phyloP scores from a whole-genome alignment of 176 grass and related monocot genomes.

The Calamus simplicifolius region DNA sequence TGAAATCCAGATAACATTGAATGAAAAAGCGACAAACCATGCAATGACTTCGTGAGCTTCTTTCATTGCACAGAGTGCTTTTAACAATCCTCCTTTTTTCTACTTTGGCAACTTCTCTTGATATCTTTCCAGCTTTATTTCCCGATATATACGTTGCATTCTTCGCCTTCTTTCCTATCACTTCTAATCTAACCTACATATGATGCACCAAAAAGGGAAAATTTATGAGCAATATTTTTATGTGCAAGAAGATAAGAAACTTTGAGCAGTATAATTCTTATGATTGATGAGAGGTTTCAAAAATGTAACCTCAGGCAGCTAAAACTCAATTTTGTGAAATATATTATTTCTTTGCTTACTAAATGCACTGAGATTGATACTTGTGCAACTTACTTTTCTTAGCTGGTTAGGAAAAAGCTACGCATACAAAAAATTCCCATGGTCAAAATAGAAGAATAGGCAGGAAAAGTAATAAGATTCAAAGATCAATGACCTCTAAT shows the following conservation, averaged over 20 bases:
- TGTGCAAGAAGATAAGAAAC: neutral
- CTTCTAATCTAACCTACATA: conserved; percentile 55
- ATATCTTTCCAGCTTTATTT: conserved; percentile 79
- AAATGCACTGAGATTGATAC: too few relatives aligned
- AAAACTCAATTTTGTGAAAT: too few relatives aligned
- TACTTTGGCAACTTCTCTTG: conserved; percentile 77
- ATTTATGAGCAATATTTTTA: conserved; percentile 5
- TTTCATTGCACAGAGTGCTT: conserved; percentile 85
- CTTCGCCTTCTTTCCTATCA: conserved; percentile 89
- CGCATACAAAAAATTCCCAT: too few relatives aligned
- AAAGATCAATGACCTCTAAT: too few relatives aligned
- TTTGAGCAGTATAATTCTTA: neutral
- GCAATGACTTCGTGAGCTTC: conserved; percentile 85
- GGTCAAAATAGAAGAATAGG: too few relatives aligned
- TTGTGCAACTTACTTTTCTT: too few relatives aligned
- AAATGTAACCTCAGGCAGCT: too few relatives aligned
- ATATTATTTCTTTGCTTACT: too few relatives aligned
- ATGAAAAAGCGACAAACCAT: conserved; percentile 39
- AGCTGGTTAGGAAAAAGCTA: too few relatives aligned
- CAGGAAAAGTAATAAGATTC: too few relatives aligned
- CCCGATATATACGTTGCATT: conserved; percentile 78
- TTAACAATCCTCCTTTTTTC: conserved; percentile 75
- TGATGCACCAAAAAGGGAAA: conserved; percentile 6
- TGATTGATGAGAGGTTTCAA: too few relatives aligned
- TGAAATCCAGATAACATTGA: too few relatives aligned